Conservation (phyloP, 495 filamentous ascomycete species). For the Hyaloscypha bicolor region DNA sequence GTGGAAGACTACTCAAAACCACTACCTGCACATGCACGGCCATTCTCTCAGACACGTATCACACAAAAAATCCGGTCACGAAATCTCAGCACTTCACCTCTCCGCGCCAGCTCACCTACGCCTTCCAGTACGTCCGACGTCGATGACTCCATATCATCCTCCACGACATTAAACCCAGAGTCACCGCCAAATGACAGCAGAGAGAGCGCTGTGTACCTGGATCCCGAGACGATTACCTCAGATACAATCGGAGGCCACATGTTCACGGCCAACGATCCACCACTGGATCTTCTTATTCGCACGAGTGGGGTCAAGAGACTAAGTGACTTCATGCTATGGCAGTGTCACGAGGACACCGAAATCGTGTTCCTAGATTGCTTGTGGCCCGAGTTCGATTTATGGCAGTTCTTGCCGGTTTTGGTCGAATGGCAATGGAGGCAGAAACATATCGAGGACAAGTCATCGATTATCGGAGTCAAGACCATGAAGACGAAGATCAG, state of each 20-base stretch:
- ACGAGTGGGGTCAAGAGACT: slow-evolving; percentile 90
- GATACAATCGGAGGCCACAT: slow-evolving; percentile 78
- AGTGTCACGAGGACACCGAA: slow-evolving; percentile 88
- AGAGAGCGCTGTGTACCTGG: slow-evolving; percentile 41
- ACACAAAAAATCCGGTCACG: slow-evolving; percentile 75
- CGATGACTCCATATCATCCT: slow-evolving; percentile 34
- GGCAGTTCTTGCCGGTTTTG: slow-evolving; percentile 90
- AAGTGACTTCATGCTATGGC: slow-evolving; percentile 99
- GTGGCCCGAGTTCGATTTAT: slow-evolving; percentile 96
- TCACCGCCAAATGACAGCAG: slow-evolving; percentile 28
- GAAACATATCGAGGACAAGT: slow-evolving; percentile 35
- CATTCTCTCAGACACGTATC: slow-evolving; percentile 86
- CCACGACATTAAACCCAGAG: slow-evolving; percentile 34
- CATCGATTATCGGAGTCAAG: slow-evolving; percentile 21
- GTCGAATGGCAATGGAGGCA: slow-evolving; percentile 86
- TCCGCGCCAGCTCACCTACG: slow-evolving; percentile 29
- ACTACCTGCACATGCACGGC: slow-evolving; percentile 57
- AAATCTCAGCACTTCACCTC: slow-evolving; percentile 41
- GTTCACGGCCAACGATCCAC: slow-evolving; percentile 81
- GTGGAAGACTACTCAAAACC: slow-evolving; percentile 80
- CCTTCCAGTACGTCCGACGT: slow-evolving; percentile 29
- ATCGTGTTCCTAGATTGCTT: slow-evolving; percentile 89
- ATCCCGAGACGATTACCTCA: slow-evolving; percentile 85
- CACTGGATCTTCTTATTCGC: slow-evolving; percentile 84
- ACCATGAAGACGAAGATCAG: slow-evolving; percentile 26